phyloP scores from a whole-genome alignment of 805 yeast species.

The Starmera amethionina region DNA sequence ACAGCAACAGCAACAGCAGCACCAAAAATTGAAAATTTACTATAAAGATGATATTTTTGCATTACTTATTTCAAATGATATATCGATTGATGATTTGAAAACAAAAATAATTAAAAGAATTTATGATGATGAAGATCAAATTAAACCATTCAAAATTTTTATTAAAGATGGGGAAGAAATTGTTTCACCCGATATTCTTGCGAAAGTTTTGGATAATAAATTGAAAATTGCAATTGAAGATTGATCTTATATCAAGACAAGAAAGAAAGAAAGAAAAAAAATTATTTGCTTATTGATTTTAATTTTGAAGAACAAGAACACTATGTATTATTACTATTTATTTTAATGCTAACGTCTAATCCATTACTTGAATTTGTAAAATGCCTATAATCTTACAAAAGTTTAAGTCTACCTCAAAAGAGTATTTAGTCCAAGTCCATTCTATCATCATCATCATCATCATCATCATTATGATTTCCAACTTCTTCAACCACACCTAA shows the following conservation, averaged over 20 bases:
- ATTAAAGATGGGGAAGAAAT: slow-evolving; percentile 26
- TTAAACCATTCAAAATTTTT: slow-evolving; percentile 23
- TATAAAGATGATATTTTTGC: slow-evolving; percentile 79
- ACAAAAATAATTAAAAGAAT: slow-evolving; percentile 43
- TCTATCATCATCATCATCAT: slow-evolving; percentile 9
- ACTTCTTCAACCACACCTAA: neutral
- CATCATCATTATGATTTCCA: slow-evolving; percentile 1
- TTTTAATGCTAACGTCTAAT: too few species aligned
- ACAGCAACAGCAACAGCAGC: slow-evolving; percentile 9
- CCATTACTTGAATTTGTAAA: too few species aligned
- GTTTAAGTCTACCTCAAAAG: too few species aligned
- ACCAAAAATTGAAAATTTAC: slow-evolving; percentile 58
- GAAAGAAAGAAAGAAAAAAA: neutral
- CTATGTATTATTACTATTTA: too few species aligned
- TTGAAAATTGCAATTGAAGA: slow-evolving; percentile 28
- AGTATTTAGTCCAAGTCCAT: slow-evolving; percentile 12
- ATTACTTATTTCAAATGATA: slow-evolving; percentile 40
- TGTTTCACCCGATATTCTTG: slow-evolving; percentile 22
- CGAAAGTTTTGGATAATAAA: slow-evolving; percentile 23
- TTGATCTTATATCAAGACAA: too few species aligned
- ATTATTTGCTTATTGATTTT: too few species aligned
- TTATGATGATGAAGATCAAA: slow-evolving; percentile 21
- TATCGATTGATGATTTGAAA: slow-evolving; percentile 38
- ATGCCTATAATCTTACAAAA: too few species aligned
- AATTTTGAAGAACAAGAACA: too few species aligned